Conservation (phyloP, 2,329 filamentous ascomycete species). For the Trichoderma gracile region DNA sequence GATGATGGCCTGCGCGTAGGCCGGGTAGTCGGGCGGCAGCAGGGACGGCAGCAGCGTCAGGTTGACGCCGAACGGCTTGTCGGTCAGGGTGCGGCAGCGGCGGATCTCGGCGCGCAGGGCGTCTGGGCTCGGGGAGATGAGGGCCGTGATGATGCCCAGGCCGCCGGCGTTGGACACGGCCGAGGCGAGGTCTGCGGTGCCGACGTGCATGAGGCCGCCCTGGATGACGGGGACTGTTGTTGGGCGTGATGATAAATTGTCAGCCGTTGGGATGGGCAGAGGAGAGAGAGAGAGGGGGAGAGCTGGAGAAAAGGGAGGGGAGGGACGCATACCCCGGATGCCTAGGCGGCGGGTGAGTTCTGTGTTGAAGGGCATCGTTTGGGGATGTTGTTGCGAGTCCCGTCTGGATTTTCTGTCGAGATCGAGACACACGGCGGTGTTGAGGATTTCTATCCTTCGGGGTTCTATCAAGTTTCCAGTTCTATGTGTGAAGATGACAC, state of each 20-base stretch:
- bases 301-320: too few relatives aligned
- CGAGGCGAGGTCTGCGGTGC: conserved; percentile 74
- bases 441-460: background rate
- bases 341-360: conserved; percentile 59
- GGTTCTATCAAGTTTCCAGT: too few relatives aligned
- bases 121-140: conserved; percentile 90
- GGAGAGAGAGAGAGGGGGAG: too few relatives aligned
- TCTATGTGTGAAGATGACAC: too few relatives aligned
- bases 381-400: too few relatives aligned
- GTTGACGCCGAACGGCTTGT: conserved; percentile 86
- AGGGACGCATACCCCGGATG: conserved; percentile 47
- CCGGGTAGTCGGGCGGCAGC: conserved; percentile 86
- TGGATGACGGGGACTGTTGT: conserved; percentile 81
- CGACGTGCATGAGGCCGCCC: conserved; percentile 85
- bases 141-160: conserved; percentile 77
- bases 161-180: conserved; percentile 82
- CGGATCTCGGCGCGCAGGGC: conserved; percentile 92
- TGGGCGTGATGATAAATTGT: too few relatives aligned
- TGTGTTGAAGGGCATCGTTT: conserved; percentile 59
- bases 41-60: conserved; percentile 89
- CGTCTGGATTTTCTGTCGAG: too few relatives aligned
- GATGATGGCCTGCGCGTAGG: conserved; percentile 89
- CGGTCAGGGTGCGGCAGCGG: conserved; percentile 77
- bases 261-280: too few relatives aligned
- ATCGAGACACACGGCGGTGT: too few relatives aligned